Base-by-base conservation (phyloP, 805 yeast species). In the Wickerhamiella siamensis region DNA sequence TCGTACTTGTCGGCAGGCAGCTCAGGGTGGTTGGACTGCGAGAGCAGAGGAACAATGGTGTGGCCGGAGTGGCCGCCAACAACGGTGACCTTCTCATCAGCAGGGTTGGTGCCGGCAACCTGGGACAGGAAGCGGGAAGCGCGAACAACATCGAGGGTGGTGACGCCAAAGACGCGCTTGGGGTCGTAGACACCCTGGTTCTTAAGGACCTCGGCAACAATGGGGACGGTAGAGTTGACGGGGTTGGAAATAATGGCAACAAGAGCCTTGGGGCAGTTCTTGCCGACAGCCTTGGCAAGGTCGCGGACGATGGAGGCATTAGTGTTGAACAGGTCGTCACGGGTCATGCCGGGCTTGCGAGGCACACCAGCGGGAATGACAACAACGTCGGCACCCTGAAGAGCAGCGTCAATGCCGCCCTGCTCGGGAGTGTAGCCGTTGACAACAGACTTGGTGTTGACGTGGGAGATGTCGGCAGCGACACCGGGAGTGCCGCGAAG, bases 1-100 rank as follows among this genome's bases (percentile, higher is more conserved):
- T 57, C 59, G 52, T 57, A 61, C 56, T 57, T 42, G 59, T 66
- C 55, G 54, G 56, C 52, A 57, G 57, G 44, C 55, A 63, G 47
- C 42, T 47, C 41, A 40, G 67, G 66, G 37, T 47, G 39, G 36
- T 58, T 51, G 21, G 54, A 36, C 44, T 51, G 55, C 20, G 86
- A 72, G 59, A 79, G 74, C 51, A 86, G 69, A 42, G 96, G 96
- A 33, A 86, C 91, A 57, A 86, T 86, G 39, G 95, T 86, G 58
- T 80, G 88, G 50, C 95, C 95, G 26, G 94, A 83, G 69, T 86
- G 96, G 41, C 96, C 96, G 47, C 95, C 96, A 51, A 86, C 68
- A 41, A 87, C 95, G 17, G 84, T 77, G 42, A 83, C 67, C 51
- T 59, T 58, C 51, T 60, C 71, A 49, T 66, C 70, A 50, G 71